A percentile compares a stretch with the other conserved stretches of the same genome.
phyloP scores from a whole-genome alignment of 441 rosid genomes.

The Gossypium aridum region DNA sequence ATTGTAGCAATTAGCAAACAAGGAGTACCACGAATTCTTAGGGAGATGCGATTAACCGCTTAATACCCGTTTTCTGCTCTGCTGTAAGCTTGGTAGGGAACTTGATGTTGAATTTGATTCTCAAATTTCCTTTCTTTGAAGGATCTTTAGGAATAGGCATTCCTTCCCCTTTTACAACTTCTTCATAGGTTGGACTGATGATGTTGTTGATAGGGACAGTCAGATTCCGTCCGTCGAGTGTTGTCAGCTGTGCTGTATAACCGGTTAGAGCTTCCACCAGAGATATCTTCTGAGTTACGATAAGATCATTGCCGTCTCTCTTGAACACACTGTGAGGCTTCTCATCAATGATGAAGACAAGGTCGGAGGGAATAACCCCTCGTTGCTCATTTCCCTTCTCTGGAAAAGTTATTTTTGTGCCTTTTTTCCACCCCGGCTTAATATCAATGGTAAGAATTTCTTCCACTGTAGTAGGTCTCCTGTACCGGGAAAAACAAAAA shows the following conservation, averaged over 20 bases:
- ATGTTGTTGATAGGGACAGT: constrained; percentile 37
- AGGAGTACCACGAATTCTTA: constrained; percentile 10
- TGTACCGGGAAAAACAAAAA: constrained; percentile 5
- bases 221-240: constrained; percentile 56
- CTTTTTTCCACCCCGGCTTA: constrained; percentile 80
- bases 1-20: constrained; percentile 3
- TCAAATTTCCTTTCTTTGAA: constrained; percentile 56
- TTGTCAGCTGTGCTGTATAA: constrained; percentile 38
- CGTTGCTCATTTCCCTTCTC: constrained; percentile 63
- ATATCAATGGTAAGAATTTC: constrained; percentile 63
- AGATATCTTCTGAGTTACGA: constrained; percentile 44
- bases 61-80: constrained; percentile 61
- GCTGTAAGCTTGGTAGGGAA: constrained; percentile 52
- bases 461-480: constrained; percentile 51
- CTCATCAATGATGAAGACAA: constrained; percentile 64
- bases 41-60: constrained; percentile 37
- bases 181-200: constrained; percentile 60
- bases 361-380: constrained; percentile 54
- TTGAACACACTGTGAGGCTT: constrained; percentile 63
- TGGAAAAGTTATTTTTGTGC: constrained; percentile 61
- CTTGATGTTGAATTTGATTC: constrained; percentile 59
- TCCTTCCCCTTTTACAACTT: constrained; percentile 65
- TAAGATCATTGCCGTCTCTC: constrained; percentile 71
- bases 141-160: constrained; percentile 79
- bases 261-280: constrained; percentile 71